Evolutionary conservation across 768 basidiomycete species (phyloP).

Genomic region (Obba rivulosa): DNA sequence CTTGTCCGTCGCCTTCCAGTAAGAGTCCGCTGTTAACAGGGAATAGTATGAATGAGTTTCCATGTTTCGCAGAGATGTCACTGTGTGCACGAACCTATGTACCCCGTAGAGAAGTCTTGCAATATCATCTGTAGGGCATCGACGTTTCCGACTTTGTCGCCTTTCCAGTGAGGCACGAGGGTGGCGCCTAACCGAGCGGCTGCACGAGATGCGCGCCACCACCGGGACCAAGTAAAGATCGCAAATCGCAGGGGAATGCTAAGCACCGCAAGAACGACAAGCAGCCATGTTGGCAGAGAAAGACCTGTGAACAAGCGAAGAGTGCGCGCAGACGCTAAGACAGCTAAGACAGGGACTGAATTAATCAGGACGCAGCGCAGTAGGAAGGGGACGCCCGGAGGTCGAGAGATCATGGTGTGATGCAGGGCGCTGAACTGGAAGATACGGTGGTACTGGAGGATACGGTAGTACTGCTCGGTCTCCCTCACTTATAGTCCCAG

Average conservation of each 20-base stretch:
- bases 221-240: conserved; percentile 2
- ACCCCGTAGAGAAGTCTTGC: conserved; percentile 22
- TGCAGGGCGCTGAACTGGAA: too few species aligned
- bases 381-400: conserved; percentile 10
- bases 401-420: conserved; percentile 5
- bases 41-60: neutral
- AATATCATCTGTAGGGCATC: conserved; percentile 26
- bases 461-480: too few species aligned
- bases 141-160: conserved; percentile 28
- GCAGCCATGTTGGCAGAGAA: conserved; percentile 8
- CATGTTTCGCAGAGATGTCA: neutral
- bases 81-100: conserved; percentile 5
- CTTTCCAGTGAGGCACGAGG: conserved; percentile 25
- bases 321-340: neutral
- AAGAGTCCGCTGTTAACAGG: conserved; percentile 23
- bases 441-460: too few species aligned
- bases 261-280: conserved; percentile 1
- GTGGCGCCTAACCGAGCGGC: conserved; percentile 13
- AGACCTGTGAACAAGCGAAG: neutral
- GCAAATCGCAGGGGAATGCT: conserved; percentile 8
- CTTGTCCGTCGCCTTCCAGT: conserved; percentile 19
- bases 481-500: too few species aligned
- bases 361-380: conserved; percentile 5
- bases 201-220: neutral
- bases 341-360: conserved; percentile 2